These are phyloP conservation scores for Trametes cinnabarina DNA, from an alignment of 768 basidiomycete genomes.

Conservation along the genomic window DNA sequence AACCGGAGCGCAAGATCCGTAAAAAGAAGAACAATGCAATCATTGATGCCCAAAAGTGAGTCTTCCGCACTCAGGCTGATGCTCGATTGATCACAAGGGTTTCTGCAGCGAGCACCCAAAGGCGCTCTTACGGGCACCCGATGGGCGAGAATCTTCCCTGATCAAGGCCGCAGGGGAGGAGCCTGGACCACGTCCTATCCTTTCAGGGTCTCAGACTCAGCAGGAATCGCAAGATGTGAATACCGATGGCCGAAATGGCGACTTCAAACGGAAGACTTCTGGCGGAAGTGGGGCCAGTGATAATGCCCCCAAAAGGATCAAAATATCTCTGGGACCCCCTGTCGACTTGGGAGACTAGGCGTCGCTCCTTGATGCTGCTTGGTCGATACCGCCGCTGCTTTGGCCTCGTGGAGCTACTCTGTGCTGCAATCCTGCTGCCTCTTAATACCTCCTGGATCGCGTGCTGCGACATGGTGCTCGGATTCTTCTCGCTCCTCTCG, in stretches of 20 bases:
- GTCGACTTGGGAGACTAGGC: conserved; percentile 73
- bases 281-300: conserved; percentile 5
- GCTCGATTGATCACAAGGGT: not conserved
- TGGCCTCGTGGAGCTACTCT: not conserved
- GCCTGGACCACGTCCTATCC: not conserved
- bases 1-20: conserved; percentile 19
- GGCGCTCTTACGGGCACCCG: not conserved
- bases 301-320: conserved; percentile 53
- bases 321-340: conserved; percentile 66
- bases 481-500: no score
- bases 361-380: not conserved
- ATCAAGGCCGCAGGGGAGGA: not conserved
- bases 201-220: conserved; percentile 38
- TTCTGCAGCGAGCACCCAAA: not conserved
- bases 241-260: conserved; percentile 10
- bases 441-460: no score
- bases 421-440: no score
- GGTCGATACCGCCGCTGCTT: not conserved
- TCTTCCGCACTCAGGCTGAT: not conserved
- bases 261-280: conserved; percentile 36
- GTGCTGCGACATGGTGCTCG: no score
- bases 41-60: conserved; percentile 6
- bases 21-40: conserved; percentile 14
- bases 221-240: conserved; percentile 36
- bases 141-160: not conserved